Percentiles rank a stretch among this genome's conserved stretches.
These are phyloP conservation scores for Collybia nuda DNA, from an alignment of 768 basidiomycete species.

Conservation along the genomic window DNA sequence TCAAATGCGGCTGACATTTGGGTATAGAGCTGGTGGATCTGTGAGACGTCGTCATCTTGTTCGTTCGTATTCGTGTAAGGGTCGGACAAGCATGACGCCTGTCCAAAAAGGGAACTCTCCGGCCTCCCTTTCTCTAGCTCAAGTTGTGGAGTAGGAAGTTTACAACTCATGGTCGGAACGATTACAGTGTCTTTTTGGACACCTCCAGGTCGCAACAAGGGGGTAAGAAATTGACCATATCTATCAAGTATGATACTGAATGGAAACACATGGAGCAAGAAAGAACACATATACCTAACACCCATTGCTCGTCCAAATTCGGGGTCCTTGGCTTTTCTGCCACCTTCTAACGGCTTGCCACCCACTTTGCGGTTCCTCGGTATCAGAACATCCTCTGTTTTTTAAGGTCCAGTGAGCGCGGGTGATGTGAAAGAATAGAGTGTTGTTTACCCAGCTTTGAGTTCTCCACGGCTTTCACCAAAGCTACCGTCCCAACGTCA, in stretches of 20 bases:
- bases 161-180: too few relatives aligned
- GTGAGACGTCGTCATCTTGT: too few relatives aligned
- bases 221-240: too few relatives aligned
- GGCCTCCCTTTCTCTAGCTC: constrained; percentile 25
- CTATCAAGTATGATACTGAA: too few relatives aligned
- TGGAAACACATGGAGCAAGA: too few relatives aligned
- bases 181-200: too few relatives aligned
- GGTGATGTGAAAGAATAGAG: background rate
- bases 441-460: constrained; percentile 47
- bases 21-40: too few relatives aligned
- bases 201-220: too few relatives aligned
- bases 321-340: too few relatives aligned
- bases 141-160: background rate
- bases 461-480: constrained; percentile 35
- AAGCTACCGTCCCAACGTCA: constrained; percentile 29
- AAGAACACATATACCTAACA: too few relatives aligned
- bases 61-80: background rate
- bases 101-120: constrained; percentile 10
- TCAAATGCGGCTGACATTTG: too few relatives aligned
- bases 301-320: too few relatives aligned
- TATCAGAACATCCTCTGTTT: constrained; percentile 50
- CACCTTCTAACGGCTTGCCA: constrained; percentile 13
- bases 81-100: constrained; percentile 6
- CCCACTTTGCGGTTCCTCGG: constrained; percentile 53
- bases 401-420: background rate